A percentile compares a stretch with the other conserved stretches of the same genome.
phyloP scores from a whole-genome alignment of 495 filamentous ascomycete genomes.

The Platismatia glauca region DNA sequence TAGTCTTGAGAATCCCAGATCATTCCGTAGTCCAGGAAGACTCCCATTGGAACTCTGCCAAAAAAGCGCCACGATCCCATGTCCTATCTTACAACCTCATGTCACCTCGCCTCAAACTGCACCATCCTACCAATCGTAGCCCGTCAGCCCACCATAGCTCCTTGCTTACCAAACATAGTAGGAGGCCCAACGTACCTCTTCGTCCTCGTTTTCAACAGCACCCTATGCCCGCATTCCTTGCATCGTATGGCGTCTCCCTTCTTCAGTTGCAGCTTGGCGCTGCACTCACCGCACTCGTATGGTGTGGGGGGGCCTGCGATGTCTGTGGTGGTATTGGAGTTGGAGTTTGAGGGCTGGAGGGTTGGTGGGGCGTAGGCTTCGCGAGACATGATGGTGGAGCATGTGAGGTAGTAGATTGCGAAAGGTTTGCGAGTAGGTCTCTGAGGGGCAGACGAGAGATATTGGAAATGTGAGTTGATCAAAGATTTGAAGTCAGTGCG shows the following conservation, averaged over 20 bases:
- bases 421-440: background rate
- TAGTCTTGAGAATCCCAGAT: no score
- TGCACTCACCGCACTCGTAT: slow-evolving; percentile 96
- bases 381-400: slow-evolving; percentile 41
- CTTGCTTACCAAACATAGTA: background rate
- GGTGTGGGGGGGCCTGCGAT: slow-evolving; percentile 22
- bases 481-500: background rate
- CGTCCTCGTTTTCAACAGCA: slow-evolving; percentile 95
- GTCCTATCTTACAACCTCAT: background rate
- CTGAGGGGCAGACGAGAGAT: background rate
- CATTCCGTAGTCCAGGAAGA: no score
- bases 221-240: slow-evolving; percentile 90
- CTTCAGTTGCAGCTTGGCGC: slow-evolving; percentile 67
- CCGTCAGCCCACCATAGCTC: background rate
- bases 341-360: slow-evolving; percentile 15
- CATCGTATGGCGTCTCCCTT: slow-evolving; percentile 84
- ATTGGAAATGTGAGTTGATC: background rate
- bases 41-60: no score
- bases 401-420: background rate
- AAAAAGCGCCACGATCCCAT: no score
- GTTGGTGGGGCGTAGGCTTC: slow-evolving; percentile 54
- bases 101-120: slow-evolving; percentile 87
- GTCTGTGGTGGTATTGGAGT: slow-evolving; percentile 15
- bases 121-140: slow-evolving; percentile 57
- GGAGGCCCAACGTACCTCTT: slow-evolving; percentile 62